Evolutionary conservation across 345 rosid species (phyloP), one percentile per base, ranked within the genome.

Genomic region (Crucihimalaya himalaica): DNA sequence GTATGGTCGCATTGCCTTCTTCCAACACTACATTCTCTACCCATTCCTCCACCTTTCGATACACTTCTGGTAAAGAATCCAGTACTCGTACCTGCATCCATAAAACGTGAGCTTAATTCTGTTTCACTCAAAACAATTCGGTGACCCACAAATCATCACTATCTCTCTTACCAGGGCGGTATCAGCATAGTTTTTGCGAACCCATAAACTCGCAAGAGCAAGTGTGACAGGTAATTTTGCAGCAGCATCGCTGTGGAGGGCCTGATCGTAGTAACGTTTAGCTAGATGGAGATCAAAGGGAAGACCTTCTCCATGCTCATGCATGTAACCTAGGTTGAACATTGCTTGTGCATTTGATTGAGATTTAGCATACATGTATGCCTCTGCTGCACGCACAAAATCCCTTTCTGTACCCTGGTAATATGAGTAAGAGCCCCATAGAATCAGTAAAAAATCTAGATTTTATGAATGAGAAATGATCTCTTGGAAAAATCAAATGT

Each of bases 321-420:
- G 91, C 99, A 95, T 95, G 84, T 91, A 91, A 0, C 99, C 97
- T 10, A 92, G 96, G 81, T 95, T 91, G 87, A 95, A 95, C 96
- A 92, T 83, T 13, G 99, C 92, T 78, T 92, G 96, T 0, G 96
- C 89, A 68, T 95, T 95, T 15, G 87, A 75, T 75, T 87, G 97
- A 63, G 89, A 86, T 81, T 84, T 92, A 1, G 99, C 97, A 81
- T 90, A 88, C 90, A 83, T 85, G 85, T 92, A 95, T 19, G 97
- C 99, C 75, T 92, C 96, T 14, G 97, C 97, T 4, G 99, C 99
- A 64, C 92, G 88, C 19, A 81, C 89, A 59, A 72, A 92, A 82
- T 95, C 97, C 76, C 85, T 88, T 69, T 83, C 90, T 3, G 86
- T 94, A 57, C 97, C 97, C 94, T 91, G 80, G 21, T 28, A 79